Evolutionary conservation across 805 yeast species (phyloP).

Genomic region (Cyberlindnera japonica): DNA sequence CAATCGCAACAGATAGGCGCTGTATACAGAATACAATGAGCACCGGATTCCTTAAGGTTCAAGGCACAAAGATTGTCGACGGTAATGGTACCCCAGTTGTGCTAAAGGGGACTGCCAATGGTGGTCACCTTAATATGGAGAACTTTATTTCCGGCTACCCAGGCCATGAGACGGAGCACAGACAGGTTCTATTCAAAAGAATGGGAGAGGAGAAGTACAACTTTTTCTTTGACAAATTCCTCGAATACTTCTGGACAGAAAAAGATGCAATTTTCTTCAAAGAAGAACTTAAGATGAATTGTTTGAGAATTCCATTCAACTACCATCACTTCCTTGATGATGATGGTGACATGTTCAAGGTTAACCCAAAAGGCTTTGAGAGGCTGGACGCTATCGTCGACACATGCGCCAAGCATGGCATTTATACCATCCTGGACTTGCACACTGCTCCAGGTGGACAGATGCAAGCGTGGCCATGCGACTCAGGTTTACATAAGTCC

Average conservation of each 20-base stretch:
- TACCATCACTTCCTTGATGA: slow-evolving; percentile 47
- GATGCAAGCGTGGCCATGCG: slow-evolving; percentile 53
- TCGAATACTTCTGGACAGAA: slow-evolving; percentile 52
- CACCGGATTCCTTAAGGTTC: slow-evolving; percentile 34
- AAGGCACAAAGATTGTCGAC: slow-evolving; percentile 48
- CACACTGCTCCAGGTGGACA: slow-evolving; percentile 53
- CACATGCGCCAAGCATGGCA: slow-evolving; percentile 42
- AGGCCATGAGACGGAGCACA: slow-evolving; percentile 51
- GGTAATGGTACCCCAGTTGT: slow-evolving; percentile 36
- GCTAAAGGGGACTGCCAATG: slow-evolving; percentile 45
- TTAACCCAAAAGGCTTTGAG: slow-evolving; percentile 44
- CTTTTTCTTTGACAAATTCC: slow-evolving; percentile 48
- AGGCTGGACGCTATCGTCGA: slow-evolving; percentile 41
- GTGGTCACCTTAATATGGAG: slow-evolving; percentile 53
- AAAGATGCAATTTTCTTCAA: slow-evolving; percentile 44
- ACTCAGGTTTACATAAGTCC: slow-evolving; percentile 44
- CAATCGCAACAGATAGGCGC: no score
- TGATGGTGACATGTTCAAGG: slow-evolving; percentile 37
- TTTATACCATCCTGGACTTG: slow-evolving; percentile 46
- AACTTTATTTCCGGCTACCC: slow-evolving; percentile 55
- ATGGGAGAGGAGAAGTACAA: slow-evolving; percentile 47
- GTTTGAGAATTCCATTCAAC: slow-evolving; percentile 49
- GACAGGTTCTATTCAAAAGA: slow-evolving; percentile 34
- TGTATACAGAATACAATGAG: no score
- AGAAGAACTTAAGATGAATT: slow-evolving; percentile 39